phyloP scores from a whole-genome alignment of 192 early-diverging fungal species.

The Coemansia guatemalensis region DNA sequence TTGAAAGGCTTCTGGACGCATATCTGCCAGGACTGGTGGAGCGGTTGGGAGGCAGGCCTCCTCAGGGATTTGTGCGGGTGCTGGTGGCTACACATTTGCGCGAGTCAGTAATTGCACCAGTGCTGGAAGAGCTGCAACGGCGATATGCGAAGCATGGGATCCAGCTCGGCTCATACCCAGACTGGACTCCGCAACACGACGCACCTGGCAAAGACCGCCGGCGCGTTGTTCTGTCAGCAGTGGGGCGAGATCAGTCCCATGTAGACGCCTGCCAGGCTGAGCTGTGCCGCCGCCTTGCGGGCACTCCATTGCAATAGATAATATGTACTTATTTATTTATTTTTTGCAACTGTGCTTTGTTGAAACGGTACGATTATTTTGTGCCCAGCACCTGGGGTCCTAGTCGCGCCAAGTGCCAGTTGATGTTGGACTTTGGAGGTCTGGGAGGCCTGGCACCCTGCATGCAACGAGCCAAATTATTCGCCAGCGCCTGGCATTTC shows the following conservation, averaged over 20 bases:
- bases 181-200: conserved; percentile 17
- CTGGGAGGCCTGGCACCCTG: conserved; percentile 20
- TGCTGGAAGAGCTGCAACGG: conserved; percentile 24
- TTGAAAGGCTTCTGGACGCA: conserved; percentile 37
- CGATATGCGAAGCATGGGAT: conserved; percentile 13
- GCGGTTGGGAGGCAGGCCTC: not conserved
- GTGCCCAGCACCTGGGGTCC: conserved; percentile 48
- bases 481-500: conserved; percentile 34
- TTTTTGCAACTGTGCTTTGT: not conserved
- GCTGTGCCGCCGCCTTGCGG: conserved; percentile 14
- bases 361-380: conserved; percentile 16
- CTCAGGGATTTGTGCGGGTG: conserved; percentile 17
- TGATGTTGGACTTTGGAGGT: conserved; percentile 33
- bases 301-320: conserved; percentile 6
- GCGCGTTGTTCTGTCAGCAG: conserved; percentile 25
- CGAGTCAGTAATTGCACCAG: conserved; percentile 34
- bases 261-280: conserved; percentile 20
- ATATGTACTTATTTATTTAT: conserved; percentile 4
- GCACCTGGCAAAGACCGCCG: not conserved
- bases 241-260: conserved; percentile 8
- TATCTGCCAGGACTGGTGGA: conserved; percentile 25
- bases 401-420: conserved; percentile 52
- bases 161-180: conserved; percentile 43
- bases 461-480: conserved; percentile 45
- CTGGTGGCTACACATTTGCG: conserved; percentile 22